These are phyloP conservation scores for Trichoderma aggressivum DNA, from an alignment of 2,329 filamentous ascomycete species.

Conservation along the genomic window DNA sequence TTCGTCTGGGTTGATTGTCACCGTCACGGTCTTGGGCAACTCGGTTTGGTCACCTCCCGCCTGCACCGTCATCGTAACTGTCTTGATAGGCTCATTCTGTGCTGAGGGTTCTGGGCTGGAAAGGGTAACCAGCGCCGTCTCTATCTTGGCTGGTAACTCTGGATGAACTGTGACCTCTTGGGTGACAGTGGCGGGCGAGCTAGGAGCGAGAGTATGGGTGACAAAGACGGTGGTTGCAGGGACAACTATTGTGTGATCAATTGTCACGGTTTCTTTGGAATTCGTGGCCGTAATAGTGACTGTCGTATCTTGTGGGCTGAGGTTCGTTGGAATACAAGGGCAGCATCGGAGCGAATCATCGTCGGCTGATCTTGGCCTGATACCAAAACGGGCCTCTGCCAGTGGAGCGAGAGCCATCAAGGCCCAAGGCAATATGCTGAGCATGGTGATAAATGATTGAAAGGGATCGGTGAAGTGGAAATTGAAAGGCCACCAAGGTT, in stretches of 20 bases:
- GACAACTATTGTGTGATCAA: constrained; percentile 26
- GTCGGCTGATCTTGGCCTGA: constrained; percentile 21
- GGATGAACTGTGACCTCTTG: constrained; percentile 19
- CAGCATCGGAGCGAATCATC: constrained; percentile 28
- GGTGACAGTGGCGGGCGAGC: neutral
- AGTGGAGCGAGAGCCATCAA: constrained; percentile 28
- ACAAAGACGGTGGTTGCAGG: constrained; percentile 21
- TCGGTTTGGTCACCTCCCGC: constrained; percentile 11
- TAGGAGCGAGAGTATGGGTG: constrained; percentile 5
- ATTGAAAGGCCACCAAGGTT: neutral
- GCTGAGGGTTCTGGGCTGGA: neutral
- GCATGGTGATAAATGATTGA: constrained; percentile 22
- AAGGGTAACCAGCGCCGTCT: neutral
- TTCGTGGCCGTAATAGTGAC: constrained; percentile 28
- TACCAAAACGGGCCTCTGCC: constrained; percentile 27
- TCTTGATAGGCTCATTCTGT: neutral
- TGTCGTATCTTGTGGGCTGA: constrained; percentile 21
- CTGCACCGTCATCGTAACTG: constrained; percentile 26
- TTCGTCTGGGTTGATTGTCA: constrained; percentile 10
- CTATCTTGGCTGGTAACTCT: constrained; percentile 14
- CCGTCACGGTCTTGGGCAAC: constrained; percentile 21
- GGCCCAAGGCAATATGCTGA: constrained; percentile 27
- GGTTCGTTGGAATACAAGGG: constrained; percentile 27
- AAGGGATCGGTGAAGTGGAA: rapidly evolving
- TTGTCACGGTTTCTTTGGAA: constrained; percentile 28